phyloP scores from a whole-genome alignment of 352 stramenopile genomes.

The Globisporangium emineosum region DNA sequence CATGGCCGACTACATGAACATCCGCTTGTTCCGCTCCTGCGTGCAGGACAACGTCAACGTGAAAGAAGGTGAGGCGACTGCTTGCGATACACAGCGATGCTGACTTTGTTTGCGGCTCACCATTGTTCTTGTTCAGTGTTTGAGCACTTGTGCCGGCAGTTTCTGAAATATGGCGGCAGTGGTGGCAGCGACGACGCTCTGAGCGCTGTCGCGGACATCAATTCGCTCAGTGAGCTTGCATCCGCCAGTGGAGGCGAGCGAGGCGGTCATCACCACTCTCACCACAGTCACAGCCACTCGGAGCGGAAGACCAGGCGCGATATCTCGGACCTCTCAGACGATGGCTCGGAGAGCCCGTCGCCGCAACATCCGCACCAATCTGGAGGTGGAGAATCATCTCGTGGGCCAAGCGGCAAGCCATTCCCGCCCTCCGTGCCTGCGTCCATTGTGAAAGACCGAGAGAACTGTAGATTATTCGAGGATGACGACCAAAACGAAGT shows the following conservation, averaged over 20 bases:
- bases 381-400: neutral
- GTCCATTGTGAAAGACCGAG: slow-evolving; percentile 19
- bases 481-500: slow-evolving; percentile 5
- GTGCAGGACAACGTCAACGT: slow-evolving; percentile 78
- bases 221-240: slow-evolving; percentile 39
- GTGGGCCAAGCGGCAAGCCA: slow-evolving; percentile 2
- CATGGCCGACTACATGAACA: slow-evolving; percentile 56
- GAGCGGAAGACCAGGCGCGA: slow-evolving; percentile 31
- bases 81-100: no score
- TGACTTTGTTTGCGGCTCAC: neutral
- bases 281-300: slow-evolving; percentile 8
- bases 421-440: slow-evolving; percentile 17
- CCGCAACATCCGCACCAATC: slow-evolving; percentile 14
- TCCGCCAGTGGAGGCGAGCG: slow-evolving; percentile 18
- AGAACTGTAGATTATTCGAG: slow-evolving; percentile 9
- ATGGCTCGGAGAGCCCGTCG: slow-evolving; percentile 22
- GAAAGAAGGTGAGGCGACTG: slow-evolving; percentile 35
- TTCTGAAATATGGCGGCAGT: slow-evolving; percentile 32
- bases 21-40: slow-evolving; percentile 57
- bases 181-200: slow-evolving; percentile 31
- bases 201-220: slow-evolving; percentile 52
- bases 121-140: slow-evolving; percentile 33
- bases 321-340: slow-evolving; percentile 37
- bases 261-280: neutral
- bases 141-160: slow-evolving; percentile 50